Evolutionary conservation across 2,329 filamentous ascomycete species (phyloP).

Genomic region (Beauveria asiatica): DNA sequence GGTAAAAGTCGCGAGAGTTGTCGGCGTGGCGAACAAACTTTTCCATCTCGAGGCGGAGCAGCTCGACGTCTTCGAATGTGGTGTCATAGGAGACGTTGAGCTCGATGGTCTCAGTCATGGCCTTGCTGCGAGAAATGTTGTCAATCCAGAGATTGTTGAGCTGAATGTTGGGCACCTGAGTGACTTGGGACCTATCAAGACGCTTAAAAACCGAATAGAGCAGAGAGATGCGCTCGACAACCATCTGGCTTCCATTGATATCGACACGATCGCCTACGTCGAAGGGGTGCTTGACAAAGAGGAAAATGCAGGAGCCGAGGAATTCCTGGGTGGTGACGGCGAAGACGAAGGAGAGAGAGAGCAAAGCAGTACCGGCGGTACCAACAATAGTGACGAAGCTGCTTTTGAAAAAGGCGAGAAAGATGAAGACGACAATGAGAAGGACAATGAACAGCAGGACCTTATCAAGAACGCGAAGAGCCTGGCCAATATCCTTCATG

Average conservation of each 20-base stretch:
- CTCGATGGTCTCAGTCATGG: constrained; percentile 79
- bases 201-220: constrained; percentile 88
- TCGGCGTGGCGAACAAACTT: constrained; percentile 74
- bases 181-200: constrained; percentile 70
- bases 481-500: constrained; percentile 96
- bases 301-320: constrained; percentile 95
- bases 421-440: constrained; percentile 74
- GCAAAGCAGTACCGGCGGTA: constrained; percentile 81
- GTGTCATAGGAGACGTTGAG: constrained; percentile 82
- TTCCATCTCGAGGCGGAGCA: constrained; percentile 76
- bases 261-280: constrained; percentile 94
- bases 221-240: constrained; percentile 90
- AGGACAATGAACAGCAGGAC: constrained; percentile 75
- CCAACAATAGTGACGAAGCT: constrained; percentile 79
- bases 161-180: constrained; percentile 77
- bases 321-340: constrained; percentile 87
- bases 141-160: constrained; percentile 93
- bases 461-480: constrained; percentile 82
- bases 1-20: constrained; percentile 85
- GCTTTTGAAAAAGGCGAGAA: constrained; percentile 81
- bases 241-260: constrained; percentile 58
- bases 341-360: constrained; percentile 96
- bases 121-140: constrained; percentile 82
- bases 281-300: constrained; percentile 97
- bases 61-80: constrained; percentile 78